Conservation (phyloP, 2,329 filamentous ascomycete genomes). For the Trichoderma semiorbis region DNA sequence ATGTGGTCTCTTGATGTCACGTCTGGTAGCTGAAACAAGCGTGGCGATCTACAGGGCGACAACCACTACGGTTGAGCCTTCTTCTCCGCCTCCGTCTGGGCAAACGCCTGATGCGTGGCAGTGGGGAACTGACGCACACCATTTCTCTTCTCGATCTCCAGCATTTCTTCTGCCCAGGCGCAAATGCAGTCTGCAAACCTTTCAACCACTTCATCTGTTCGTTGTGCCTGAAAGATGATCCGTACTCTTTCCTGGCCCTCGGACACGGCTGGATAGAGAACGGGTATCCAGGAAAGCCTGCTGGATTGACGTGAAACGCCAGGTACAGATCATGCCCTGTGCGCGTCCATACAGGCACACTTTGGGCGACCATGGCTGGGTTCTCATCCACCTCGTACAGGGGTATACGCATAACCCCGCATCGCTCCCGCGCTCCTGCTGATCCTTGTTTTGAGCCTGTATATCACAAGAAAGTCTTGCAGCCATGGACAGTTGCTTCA, state of each 20-base stretch:
- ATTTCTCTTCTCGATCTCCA: neutral
- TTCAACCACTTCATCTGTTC: neutral
- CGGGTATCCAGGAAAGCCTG: neutral
- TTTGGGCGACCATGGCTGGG: neutral
- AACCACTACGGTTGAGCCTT: neutral
- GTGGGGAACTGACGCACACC: neutral
- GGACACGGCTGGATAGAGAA: neutral
- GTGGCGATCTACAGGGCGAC: neutral
- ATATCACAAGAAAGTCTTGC: neutral
- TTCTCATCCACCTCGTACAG: neutral
- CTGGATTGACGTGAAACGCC: neutral
- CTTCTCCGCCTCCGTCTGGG: neutral
- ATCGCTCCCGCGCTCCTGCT: neutral
- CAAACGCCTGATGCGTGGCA: neutral
- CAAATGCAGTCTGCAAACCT: neutral
- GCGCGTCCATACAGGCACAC: neutral
- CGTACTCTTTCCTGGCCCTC: neutral
- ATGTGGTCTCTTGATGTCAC: neutral
- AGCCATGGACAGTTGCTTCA: neutral
- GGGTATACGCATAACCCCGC: neutral
- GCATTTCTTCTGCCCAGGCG: neutral
- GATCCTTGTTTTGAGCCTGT: neutral
- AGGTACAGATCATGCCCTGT: neutral
- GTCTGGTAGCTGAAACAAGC: neutral
- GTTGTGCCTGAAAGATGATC: neutral